These are phyloP conservation scores for Amaranthus cruentus DNA, from an alignment of 148 eudicot species.

Conservation along the genomic window DNA sequence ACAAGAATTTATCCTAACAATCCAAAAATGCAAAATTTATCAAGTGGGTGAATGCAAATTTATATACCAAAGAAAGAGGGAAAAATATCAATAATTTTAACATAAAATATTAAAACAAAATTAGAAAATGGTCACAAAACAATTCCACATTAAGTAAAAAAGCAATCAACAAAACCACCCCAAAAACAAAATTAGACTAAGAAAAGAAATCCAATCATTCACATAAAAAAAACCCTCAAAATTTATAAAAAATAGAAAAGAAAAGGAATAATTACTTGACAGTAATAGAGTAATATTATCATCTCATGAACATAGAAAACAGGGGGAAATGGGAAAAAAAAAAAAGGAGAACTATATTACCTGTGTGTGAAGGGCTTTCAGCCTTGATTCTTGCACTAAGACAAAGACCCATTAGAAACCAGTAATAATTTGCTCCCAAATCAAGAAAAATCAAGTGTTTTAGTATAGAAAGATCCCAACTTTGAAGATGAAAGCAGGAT, in stretches of 20 bases:
- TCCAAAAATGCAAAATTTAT: neutral
- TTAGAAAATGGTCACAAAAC: neutral
- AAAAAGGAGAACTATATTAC: constrained; percentile 24
- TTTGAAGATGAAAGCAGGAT: constrained; percentile 9
- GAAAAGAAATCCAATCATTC: neutral
- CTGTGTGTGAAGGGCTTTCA: constrained; percentile 60
- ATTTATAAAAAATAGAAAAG: neutral
- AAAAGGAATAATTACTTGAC: too few relatives aligned
- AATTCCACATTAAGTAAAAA: constrained; percentile 2
- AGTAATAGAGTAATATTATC: too few relatives aligned
- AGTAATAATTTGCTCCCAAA: constrained; percentile 6
- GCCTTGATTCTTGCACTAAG: constrained; percentile 73
- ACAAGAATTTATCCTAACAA: neutral
- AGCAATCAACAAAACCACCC: neutral
- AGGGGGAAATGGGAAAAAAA: neutral
- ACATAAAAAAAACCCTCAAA: neutral
- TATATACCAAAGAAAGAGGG: neutral
- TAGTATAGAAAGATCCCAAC: neutral
- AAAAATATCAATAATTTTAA: neutral
- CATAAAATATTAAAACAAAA: neutral
- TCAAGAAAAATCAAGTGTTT: constrained; percentile 8
- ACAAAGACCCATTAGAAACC: constrained; percentile 67
- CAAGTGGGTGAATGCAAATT: neutral
- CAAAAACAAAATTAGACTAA: neutral
- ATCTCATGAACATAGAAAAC: too few relatives aligned